A percentile compares a stretch with the other conserved stretches of the same genome.
These are phyloP conservation scores for Aspergillus ibericus DNA, from an alignment of 2,329 filamentous ascomycete species.

Conservation along the genomic window DNA sequence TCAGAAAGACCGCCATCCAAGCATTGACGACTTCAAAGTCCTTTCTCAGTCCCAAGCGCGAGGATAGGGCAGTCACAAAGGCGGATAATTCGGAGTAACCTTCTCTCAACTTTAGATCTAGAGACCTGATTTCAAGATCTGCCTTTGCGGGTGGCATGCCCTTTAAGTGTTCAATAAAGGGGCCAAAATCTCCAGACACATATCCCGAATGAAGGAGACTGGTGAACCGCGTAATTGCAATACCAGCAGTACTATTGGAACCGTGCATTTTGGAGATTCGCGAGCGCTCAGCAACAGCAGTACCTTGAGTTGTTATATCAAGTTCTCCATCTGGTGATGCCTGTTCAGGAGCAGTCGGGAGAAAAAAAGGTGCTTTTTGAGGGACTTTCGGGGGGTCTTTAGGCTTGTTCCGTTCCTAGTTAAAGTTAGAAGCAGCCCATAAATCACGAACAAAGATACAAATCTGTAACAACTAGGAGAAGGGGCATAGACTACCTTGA, in stretches of 20 bases:
- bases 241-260: constrained; percentile 33
- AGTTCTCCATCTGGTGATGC: constrained; percentile 27
- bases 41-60: constrained; percentile 63
- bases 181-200: constrained; percentile 59
- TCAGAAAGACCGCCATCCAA: constrained; percentile 95
- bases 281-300: constrained; percentile 55
- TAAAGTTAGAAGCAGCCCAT: constrained; percentile 15
- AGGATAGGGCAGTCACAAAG: constrained; percentile 80
- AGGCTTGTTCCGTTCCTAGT: constrained; percentile 84
- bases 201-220: constrained; percentile 48
- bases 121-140: constrained; percentile 85
- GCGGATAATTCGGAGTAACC: constrained; percentile 68
- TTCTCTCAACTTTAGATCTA: constrained; percentile 52
- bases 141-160: constrained; percentile 78
- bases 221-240: constrained; percentile 45
- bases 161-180: constrained; percentile 77
- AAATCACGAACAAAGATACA: not conserved
- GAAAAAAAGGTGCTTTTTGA: constrained; percentile 93
- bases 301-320: constrained; percentile 33
- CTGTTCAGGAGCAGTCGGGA: constrained; percentile 53
- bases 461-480: not conserved
- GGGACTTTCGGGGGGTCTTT: constrained; percentile 87
- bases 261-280: constrained; percentile 69
- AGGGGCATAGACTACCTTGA: constrained; percentile 51
- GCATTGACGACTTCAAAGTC: constrained; percentile 95